A percentile compares a stretch with the other conserved stretches of the same genome.
phyloP scores from a whole-genome alignment of 345 rosid species.

The Eucalyptus marginata region DNA sequence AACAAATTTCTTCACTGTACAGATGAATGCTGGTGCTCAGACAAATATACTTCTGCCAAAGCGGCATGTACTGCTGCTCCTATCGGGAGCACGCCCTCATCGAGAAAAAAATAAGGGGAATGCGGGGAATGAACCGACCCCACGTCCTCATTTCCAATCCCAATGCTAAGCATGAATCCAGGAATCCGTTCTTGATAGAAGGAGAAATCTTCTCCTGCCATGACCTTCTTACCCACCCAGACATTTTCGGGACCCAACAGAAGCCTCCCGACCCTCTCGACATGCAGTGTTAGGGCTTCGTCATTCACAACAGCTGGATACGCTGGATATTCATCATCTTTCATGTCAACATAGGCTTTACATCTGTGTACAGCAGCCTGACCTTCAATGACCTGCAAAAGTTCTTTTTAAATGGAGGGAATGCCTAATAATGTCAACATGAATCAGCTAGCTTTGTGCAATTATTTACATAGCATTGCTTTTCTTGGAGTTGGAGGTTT shows the following conservation, averaged over 20 bases:
- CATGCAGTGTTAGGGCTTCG: slow-evolving; percentile 32
- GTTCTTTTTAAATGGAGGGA: background rate
- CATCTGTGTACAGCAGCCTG: slow-evolving; percentile 67
- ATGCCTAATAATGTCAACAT: background rate
- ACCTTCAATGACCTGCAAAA: slow-evolving; percentile 49
- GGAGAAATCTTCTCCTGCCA: slow-evolving; percentile 88
- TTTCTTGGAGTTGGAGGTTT: background rate
- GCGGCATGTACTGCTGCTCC: slow-evolving; percentile 72
- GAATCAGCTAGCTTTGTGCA: background rate
- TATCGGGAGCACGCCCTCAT: slow-evolving; percentile 67
- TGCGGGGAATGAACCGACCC: slow-evolving; percentile 62
- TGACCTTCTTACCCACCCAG: slow-evolving; percentile 18
- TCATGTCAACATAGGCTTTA: slow-evolving; percentile 30
- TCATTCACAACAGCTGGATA: slow-evolving; percentile 71
- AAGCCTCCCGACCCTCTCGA: slow-evolving; percentile 31
- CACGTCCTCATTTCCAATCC: slow-evolving; percentile 50
- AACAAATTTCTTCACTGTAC: background rate
- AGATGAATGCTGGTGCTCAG: slow-evolving; percentile 25
- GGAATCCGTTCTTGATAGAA: slow-evolving; percentile 70
- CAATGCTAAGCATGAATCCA: slow-evolving; percentile 57
- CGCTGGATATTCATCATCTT: slow-evolving; percentile 24
- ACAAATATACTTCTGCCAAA: slow-evolving; percentile 49
- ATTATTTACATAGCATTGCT: background rate
- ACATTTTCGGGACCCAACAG: slow-evolving; percentile 57
- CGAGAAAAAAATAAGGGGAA: slow-evolving; percentile 67